phyloP scores from a whole-genome alignment of 148 eudicot genomes.

The Dianthus caryophyllus region DNA sequence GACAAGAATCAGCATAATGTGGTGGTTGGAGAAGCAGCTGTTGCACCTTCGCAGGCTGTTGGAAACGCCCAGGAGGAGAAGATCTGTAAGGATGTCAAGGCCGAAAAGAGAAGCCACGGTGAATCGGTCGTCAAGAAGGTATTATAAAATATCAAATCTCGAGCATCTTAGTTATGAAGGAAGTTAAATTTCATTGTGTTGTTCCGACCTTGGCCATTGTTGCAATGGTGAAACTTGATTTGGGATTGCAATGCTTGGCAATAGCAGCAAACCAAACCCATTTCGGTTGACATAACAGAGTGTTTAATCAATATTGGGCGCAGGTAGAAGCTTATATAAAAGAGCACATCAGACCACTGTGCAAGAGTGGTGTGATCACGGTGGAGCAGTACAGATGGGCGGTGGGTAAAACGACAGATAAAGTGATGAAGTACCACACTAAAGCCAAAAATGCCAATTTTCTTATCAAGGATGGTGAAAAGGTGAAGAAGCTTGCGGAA shows the following conservation, averaged over 20 bases:
- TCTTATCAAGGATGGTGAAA: constrained; percentile 47
- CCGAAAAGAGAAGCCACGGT: constrained; percentile 30
- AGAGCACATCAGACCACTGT: constrained; percentile 92
- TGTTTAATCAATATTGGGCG: background rate
- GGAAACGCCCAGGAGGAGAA: constrained; percentile 30
- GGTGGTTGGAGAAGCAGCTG: constrained; percentile 25
- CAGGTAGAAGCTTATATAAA: constrained; percentile 92
- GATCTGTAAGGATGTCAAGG: constrained; percentile 25
- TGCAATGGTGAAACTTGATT: background rate
- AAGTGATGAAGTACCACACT: constrained; percentile 76
- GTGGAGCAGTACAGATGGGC: constrained; percentile 85
- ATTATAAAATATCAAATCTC: background rate
- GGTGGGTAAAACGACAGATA: constrained; percentile 70
- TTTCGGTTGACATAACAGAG: background rate
- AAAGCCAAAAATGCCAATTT: constrained; percentile 83
- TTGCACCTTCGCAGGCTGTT: constrained; percentile 27
- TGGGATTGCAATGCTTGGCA: background rate
- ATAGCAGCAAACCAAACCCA: background rate
- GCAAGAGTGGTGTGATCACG: constrained; percentile 88
- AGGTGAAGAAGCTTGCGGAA: constrained; percentile 70
- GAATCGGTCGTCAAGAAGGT: constrained; percentile 63
- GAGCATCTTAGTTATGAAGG: background rate
- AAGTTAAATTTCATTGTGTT: background rate
- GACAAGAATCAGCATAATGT: constrained; percentile 15
- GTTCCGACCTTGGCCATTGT: background rate